Percentiles rank a stretch among this genome's conserved stretches.
These are phyloP conservation scores for Scheffersomyces illinoinensis DNA, from an alignment of 1,139 yeast genomes.

Conservation along the genomic window DNA sequence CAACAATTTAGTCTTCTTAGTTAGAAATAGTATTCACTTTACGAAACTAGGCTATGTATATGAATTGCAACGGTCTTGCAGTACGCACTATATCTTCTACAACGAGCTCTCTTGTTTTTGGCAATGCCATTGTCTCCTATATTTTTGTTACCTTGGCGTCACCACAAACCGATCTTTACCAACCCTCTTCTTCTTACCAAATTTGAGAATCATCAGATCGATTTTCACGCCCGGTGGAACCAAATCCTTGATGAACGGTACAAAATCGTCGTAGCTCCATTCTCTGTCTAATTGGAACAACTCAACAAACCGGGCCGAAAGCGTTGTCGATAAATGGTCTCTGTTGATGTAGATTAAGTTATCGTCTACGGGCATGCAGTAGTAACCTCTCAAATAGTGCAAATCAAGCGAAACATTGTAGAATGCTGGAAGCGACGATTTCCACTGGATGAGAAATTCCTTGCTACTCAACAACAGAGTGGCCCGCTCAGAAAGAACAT, in stretches of 20 bases:
- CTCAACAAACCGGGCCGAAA: conserved; percentile 56
- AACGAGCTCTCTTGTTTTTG: not conserved
- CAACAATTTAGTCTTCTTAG: too few relatives aligned
- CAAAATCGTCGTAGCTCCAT: conserved; percentile 76
- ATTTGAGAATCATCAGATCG: conserved; percentile 74
- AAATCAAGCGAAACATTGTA: conserved; percentile 59
- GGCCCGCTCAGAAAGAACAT: conserved; percentile 44
- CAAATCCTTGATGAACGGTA: conserved; percentile 64
- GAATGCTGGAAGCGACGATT: conserved; percentile 63
- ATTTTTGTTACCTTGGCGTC: conserved; percentile 5
- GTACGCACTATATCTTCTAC: not conserved
- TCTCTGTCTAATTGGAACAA: conserved; percentile 58
- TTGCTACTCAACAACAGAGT: conserved; percentile 27
- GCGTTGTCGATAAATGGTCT: conserved; percentile 48
- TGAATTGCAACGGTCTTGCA: not conserved
- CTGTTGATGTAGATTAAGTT: conserved; percentile 55
- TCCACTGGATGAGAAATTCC: conserved; percentile 65
- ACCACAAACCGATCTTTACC: conserved; percentile 42
- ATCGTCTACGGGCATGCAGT: conserved; percentile 44
- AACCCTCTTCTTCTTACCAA: conserved; percentile 63
- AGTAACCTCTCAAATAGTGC: conserved; percentile 54
- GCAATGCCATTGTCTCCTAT: not conserved
- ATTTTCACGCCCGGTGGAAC: conserved; percentile 58
- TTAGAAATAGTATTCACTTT: not conserved
- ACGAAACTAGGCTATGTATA: not conserved